phyloP scores from a whole-genome alignment of 2,329 filamentous ascomycete genomes.

The Aquanectria penicillioides region DNA sequence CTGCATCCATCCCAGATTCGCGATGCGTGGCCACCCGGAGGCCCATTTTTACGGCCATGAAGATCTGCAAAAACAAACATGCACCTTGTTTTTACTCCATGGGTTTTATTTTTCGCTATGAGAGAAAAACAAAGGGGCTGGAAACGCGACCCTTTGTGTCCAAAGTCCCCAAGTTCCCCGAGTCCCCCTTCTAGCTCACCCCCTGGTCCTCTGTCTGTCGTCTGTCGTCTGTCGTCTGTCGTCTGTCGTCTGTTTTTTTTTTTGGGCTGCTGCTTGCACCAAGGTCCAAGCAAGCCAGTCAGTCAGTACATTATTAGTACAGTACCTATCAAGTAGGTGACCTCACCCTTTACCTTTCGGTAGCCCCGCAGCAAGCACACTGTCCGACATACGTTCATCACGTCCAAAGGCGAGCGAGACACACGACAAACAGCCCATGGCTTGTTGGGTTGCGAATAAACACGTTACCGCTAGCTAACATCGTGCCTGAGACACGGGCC shows the following conservation, averaged over 20 bases:
- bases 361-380: conserved; percentile 10
- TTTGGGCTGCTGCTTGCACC: no score
- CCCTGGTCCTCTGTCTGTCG: no score
- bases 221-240: no score
- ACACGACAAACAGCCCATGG: conserved; percentile 40
- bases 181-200: background rate
- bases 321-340: no score
- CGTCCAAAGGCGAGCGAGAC: conserved; percentile 11
- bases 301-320: no score
- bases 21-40: conserved; percentile 34
- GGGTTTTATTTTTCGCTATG: background rate
- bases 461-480: conserved; percentile 36
- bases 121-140: conserved; percentile 21
- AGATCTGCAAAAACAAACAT: conserved; percentile 39
- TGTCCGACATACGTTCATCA: conserved; percentile 20
- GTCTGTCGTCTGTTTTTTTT: no score
- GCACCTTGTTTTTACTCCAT: background rate
- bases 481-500: conserved; percentile 33
- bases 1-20: conserved; percentile 39
- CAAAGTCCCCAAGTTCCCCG: no score
- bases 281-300: no score
- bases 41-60: conserved; percentile 37
- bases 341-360: no score
- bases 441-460: conserved; percentile 37
- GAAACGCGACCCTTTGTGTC: background rate